Percentiles rank a stretch among this genome's conserved stretches.
phyloP scores from a whole-genome alignment of 331 rosid species.

The Quercus phellos region DNA sequence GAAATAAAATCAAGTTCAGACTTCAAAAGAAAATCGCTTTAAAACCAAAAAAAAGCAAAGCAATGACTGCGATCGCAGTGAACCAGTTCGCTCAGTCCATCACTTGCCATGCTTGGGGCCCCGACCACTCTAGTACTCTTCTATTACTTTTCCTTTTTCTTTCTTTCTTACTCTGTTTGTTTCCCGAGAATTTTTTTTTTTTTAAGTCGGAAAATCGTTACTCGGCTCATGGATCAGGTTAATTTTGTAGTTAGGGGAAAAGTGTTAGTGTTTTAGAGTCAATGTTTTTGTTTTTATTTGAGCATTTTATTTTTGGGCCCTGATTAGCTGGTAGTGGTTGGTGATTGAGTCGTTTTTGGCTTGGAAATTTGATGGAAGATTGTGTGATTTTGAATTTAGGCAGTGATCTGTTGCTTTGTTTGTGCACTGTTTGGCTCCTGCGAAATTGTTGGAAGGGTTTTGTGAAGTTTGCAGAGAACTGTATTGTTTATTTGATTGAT shows the following conservation, averaged over 20 bases:
- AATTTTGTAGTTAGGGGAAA: too few species aligned
- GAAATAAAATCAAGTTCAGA: too few species aligned
- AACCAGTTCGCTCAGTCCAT: conserved; percentile 74
- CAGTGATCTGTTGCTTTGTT: neutral
- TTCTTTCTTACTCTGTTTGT: neutral
- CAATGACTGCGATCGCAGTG: conserved; percentile 69
- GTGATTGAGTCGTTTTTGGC: neutral
- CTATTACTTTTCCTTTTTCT: neutral
- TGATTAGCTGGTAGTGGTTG: neutral
- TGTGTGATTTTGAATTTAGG: neutral
- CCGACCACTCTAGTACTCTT: conserved; percentile 66
- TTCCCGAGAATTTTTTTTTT: neutral
- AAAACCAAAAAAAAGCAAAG: neutral
- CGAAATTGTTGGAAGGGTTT: neutral
- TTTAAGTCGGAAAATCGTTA: neutral
- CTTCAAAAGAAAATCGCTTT: neutral
- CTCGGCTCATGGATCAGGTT: neutral
- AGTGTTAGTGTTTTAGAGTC: too few species aligned
- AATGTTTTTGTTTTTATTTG: too few species aligned
- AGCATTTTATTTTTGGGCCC: too few species aligned
- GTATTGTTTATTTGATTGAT: neutral
- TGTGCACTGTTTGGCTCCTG: neutral
- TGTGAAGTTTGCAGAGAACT: neutral
- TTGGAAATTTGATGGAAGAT: neutral
- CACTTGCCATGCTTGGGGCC: conserved; percentile 93